Evolutionary conservation across 208 protist species (phyloP).

Genomic region (Endotrypanum monterogeii): DNA sequence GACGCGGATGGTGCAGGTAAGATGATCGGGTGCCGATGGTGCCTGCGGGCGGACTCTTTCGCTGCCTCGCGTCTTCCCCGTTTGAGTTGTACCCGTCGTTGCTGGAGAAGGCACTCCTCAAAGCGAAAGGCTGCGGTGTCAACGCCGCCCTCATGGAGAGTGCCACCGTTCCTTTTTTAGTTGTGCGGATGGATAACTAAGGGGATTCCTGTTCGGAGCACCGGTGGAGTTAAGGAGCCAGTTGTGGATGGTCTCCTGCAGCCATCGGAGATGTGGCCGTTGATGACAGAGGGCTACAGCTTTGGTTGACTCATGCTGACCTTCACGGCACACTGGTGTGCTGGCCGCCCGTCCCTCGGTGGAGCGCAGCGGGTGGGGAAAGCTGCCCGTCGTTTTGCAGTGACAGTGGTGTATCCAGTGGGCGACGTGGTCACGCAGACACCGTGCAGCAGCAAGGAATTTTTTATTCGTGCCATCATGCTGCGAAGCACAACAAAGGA

Average conservation of each 20-base stretch:
- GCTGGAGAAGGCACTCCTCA: slow-evolving; percentile 67
- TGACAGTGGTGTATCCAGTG: slow-evolving; percentile 16
- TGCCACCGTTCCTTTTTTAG: slow-evolving; percentile 67
- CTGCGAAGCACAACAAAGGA: slow-evolving; percentile 34
- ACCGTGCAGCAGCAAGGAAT: neutral
- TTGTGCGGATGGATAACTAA: slow-evolving; percentile 81
- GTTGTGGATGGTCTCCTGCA: slow-evolving; percentile 12
- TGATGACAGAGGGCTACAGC: slow-evolving; percentile 18
- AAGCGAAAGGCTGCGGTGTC: slow-evolving; percentile 79
- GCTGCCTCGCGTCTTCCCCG: slow-evolving; percentile 21
- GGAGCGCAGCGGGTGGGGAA: neutral
- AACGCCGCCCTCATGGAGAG: slow-evolving; percentile 75
- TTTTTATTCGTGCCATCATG: slow-evolving; percentile 19
- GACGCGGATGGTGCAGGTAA: slow-evolving; percentile 68
- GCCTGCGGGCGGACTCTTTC: slow-evolving; percentile 41
- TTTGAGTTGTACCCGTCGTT: slow-evolving; percentile 64
- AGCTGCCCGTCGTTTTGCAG: neutral
- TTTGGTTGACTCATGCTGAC: slow-evolving; percentile 27
- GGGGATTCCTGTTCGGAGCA: slow-evolving; percentile 11
- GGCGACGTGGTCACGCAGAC: slow-evolving; percentile 26
- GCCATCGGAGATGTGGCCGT: slow-evolving; percentile 25
- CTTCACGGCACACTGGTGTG: slow-evolving; percentile 6
- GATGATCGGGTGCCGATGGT: slow-evolving; percentile 75
- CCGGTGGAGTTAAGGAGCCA: slow-evolving; percentile 1
- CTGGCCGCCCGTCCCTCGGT: neutral